Evolutionary conservation across 176 grass and related monocot species (phyloP), one percentile per base, ranked within the genome.

Genomic region (Musa troglodytarum): DNA sequence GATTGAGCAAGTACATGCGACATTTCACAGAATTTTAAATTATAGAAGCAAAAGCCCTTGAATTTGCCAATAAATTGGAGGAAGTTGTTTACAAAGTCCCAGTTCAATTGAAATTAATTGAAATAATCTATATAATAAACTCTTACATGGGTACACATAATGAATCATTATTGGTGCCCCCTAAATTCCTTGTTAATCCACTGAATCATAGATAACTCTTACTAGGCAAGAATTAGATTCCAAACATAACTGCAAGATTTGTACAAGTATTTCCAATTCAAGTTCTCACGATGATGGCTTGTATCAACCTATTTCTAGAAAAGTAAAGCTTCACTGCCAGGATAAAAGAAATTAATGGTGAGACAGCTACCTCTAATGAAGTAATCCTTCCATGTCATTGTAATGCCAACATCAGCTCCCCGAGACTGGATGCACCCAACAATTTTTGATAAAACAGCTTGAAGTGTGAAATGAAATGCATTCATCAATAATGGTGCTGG

Each of bases 401-500:
- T 89, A 54, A 86, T 62, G 50, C 68, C n/a, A 20, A 2, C 49
- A 52, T 84, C 88, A 11, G 77, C 9, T 26, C 82, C 83, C 65
- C 82, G 87, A 63, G 91, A 84, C 69, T 99, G 96, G 83, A 99
- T 77, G 51, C 65, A 75, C 59, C 92, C 16, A 63, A 94, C 86
- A 75, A 92, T 85, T 76, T 94, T 99, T 53, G 96, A 99, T 66
- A 99, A 88, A 68, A 65, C 81, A 63, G 96, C 96, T 86, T 99
- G 96, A 75, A 99, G 77, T 79, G 96, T 78, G 88, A 95, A 99
- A 84, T 99, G 96, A 76, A 99, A 89, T 68, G 91, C 92, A 85
- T 99, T 99, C 96, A 99, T 99, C 58, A 99, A 84, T 81, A 99
- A 88, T 29, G 96, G 96, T 70, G 96, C 96, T 55, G 96, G 96